Conservation (phyloP, 371 early-diverging fungal genomes). For the Capillidium rhysosporum region DNA sequence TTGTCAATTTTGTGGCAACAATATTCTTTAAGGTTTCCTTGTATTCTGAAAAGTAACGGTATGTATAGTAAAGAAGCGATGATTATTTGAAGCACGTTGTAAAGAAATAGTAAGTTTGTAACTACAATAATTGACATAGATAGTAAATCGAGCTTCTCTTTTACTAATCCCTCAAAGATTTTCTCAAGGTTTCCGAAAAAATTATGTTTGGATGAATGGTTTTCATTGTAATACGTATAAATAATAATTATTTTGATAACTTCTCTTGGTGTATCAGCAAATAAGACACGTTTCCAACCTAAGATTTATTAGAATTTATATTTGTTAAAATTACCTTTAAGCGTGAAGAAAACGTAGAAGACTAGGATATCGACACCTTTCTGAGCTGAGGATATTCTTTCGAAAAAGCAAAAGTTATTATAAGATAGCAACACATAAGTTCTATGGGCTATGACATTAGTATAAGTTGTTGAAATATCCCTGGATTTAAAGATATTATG, state of each 20-base stretch:
- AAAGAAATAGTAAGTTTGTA: slow-evolving; percentile 39
- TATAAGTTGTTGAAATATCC: slow-evolving; percentile 62
- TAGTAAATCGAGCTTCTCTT: slow-evolving; percentile 11
- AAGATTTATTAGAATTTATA: background rate
- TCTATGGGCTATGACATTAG: slow-evolving; percentile 48
- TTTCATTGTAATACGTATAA: slow-evolving; percentile 9
- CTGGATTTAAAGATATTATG: slow-evolving; percentile 30
- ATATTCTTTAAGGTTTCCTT: slow-evolving; percentile 80
- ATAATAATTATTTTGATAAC: slow-evolving; percentile 35
- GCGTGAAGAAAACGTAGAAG: slow-evolving; percentile 71
- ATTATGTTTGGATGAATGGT: slow-evolving; percentile 6
- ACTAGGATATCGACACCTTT: slow-evolving; percentile 44
- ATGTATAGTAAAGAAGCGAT: slow-evolving; percentile 56
- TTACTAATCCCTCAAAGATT: background rate
- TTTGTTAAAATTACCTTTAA: slow-evolving; percentile 32
- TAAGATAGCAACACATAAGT: slow-evolving; percentile 34
- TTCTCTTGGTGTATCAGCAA: slow-evolving; percentile 73
- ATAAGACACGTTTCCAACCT: slow-evolving; percentile 69
- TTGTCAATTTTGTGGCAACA: slow-evolving; percentile 83
- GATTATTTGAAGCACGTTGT: slow-evolving; percentile 28
- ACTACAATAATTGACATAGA: slow-evolving; percentile 27
- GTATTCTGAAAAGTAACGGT: slow-evolving; percentile 54
- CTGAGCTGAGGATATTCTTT: slow-evolving; percentile 39
- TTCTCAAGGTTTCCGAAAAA: background rate
- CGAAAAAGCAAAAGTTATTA: slow-evolving; percentile 61